phyloP scores from a whole-genome alignment of 805 yeast species.

The Metschnikowia picachoensis region DNA sequence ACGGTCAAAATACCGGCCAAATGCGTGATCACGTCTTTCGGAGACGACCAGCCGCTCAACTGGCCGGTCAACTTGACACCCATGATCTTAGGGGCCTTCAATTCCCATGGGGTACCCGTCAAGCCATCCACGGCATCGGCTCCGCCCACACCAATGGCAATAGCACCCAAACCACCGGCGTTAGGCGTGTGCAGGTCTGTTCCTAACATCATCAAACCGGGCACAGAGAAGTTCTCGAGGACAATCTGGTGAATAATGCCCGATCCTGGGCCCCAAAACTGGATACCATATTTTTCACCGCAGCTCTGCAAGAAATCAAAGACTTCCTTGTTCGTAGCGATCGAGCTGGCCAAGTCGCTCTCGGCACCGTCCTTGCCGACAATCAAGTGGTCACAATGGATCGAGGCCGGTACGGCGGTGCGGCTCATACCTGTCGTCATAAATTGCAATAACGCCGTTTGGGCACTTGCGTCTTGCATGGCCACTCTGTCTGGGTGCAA shows the following conservation, averaged over 20 bases:
- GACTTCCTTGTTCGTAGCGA: slow-evolving; percentile 87
- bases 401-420: slow-evolving; percentile 91
- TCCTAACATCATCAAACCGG: slow-evolving; percentile 96
- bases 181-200: slow-evolving; percentile 99
- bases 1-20: slow-evolving; percentile 92
- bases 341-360: slow-evolving; percentile 74
- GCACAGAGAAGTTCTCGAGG: slow-evolving; percentile 92
- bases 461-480: slow-evolving; percentile 99
- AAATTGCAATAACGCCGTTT: slow-evolving; percentile 97
- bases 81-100: slow-evolving; percentile 91
- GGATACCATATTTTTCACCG: slow-evolving; percentile 92
- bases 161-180: slow-evolving; percentile 98
- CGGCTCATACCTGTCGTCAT: slow-evolving; percentile 91
- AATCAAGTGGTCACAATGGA: slow-evolving; percentile 97
- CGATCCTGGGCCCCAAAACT: slow-evolving; percentile 99
- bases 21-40: slow-evolving; percentile 92
- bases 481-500: slow-evolving; percentile 97
- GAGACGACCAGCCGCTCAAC: slow-evolving; percentile 92
- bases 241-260: slow-evolving; percentile 99
- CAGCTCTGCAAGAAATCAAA: slow-evolving; percentile 91
- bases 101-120: slow-evolving; percentile 98
- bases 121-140: slow-evolving; percentile 99
- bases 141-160: slow-evolving; percentile 99
- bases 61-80: slow-evolving; percentile 92
- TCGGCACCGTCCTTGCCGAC: slow-evolving; percentile 95